These are phyloP conservation scores for Colletotrichum lini DNA, from an alignment of 2,329 filamentous ascomycete species.

Conservation along the genomic window DNA sequence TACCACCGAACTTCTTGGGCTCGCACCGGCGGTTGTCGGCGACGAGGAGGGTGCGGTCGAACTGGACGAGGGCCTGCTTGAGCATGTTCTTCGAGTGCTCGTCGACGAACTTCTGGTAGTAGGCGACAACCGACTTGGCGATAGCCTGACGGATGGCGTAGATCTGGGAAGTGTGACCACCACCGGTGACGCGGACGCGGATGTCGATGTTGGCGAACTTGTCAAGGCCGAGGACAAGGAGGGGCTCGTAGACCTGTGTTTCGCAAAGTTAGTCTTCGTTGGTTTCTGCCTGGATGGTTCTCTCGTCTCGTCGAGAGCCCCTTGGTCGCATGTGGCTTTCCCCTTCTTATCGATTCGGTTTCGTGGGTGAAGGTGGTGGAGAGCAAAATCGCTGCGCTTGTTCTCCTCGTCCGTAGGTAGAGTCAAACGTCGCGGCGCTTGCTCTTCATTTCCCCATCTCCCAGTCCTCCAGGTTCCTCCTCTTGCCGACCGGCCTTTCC, in stretches of 20 bases:
- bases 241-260: conserved; percentile 92
- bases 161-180: conserved; percentile 97
- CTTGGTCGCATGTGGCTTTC: neutral
- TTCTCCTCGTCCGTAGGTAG: neutral
- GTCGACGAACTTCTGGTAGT: conserved; percentile 99
- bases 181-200: conserved; percentile 94
- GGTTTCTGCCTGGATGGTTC: neutral
- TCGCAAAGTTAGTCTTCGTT: conserved; percentile 23
- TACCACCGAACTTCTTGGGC: conserved; percentile 98
- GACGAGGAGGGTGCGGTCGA: conserved; percentile 97
- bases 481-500: conserved; percentile 32
- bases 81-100: conserved; percentile 99
- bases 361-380: neutral
- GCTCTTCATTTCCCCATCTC: conserved; percentile 3
- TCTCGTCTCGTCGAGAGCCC: neutral
- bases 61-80: conserved; percentile 96
- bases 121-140: conserved; percentile 89
- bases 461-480: conserved; percentile 7
- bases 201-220: conserved; percentile 98
- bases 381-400: conserved; percentile 9
- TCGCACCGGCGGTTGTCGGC: conserved; percentile 99
- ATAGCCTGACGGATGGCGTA: conserved; percentile 99
- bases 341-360: neutral
- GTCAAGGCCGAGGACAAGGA: conserved; percentile 96
- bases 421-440: conserved; percentile 18